Conservation (phyloP, 2,329 filamentous ascomycete species). For the Didymella pinodella region DNA sequence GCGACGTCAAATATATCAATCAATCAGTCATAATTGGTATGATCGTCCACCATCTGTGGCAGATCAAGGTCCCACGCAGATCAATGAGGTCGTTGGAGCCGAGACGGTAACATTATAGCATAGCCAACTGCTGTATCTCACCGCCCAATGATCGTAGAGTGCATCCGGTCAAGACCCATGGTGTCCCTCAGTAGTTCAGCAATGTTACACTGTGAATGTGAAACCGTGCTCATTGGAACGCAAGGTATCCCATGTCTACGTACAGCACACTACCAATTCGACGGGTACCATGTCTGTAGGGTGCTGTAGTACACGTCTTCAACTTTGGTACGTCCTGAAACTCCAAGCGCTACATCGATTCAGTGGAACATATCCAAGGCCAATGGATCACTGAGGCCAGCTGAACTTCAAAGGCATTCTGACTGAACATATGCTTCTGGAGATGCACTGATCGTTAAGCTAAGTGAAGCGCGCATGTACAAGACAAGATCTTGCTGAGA, state of each 20-base stretch:
- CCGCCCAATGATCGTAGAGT: slow-evolving; percentile 51
- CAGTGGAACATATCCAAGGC: slow-evolving; percentile 65
- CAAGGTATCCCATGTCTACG: slow-evolving; percentile 55
- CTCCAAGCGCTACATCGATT: slow-evolving; percentile 60
- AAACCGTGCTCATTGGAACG: not conserved
- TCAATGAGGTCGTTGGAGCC: slow-evolving; percentile 15
- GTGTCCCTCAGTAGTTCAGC: slow-evolving; percentile 41
- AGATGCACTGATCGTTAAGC: slow-evolving; percentile 66
- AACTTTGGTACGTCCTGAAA: slow-evolving; percentile 22
- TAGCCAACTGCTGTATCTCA: slow-evolving; percentile 16
- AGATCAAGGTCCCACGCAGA: slow-evolving; percentile 17
- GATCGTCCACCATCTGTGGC: slow-evolving; percentile 22
- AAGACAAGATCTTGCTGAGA: slow-evolving; percentile 53
- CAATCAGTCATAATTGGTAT: too few relatives aligned
- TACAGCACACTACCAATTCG: slow-evolving; percentile 54
- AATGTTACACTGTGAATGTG: not conserved
- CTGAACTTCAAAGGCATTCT: slow-evolving; percentile 68
- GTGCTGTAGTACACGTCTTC: slow-evolving; percentile 27
- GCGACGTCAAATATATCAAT: too few relatives aligned
- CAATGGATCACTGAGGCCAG: slow-evolving; percentile 63
- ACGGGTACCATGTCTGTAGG: slow-evolving; percentile 56
- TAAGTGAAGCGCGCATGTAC: slow-evolving; percentile 66
- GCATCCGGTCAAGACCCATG: slow-evolving; percentile 49
- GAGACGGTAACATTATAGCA: slow-evolving; percentile 8
- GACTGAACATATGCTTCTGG: slow-evolving; percentile 65